phyloP scores from a whole-genome alignment of 2,329 filamentous ascomycete genomes.

The Simplicillium aogashimaense region DNA sequence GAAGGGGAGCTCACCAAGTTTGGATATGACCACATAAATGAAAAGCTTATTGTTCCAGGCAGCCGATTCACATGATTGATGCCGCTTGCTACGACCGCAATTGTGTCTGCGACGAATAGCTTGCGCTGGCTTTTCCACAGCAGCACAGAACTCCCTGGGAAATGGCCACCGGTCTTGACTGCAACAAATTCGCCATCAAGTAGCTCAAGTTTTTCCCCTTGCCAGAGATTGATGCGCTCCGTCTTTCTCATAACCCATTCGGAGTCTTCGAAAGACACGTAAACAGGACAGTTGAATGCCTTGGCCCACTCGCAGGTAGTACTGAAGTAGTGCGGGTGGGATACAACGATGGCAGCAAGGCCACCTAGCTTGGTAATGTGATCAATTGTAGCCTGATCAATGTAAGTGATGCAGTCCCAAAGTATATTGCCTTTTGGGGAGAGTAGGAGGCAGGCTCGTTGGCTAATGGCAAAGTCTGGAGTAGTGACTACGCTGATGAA shows the following conservation, averaged over 20 bases:
- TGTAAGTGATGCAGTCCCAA: constrained; percentile 67
- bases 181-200: too few species aligned
- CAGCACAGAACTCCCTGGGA: too few species aligned
- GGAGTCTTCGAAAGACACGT: constrained; percentile 53
- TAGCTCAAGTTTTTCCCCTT: too few species aligned
- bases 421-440: constrained; percentile 61
- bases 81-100: too few species aligned
- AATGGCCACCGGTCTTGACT: too few species aligned
- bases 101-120: too few species aligned
- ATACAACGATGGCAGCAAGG: constrained; percentile 62
- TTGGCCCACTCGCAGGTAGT: constrained; percentile 66
- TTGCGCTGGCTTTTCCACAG: too few species aligned
- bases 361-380: constrained; percentile 53
- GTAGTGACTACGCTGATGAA: constrained; percentile 37
- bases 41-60: not conserved
- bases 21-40: not conserved
- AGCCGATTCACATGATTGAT: too few species aligned
- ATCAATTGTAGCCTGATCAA: constrained; percentile 54
- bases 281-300: constrained; percentile 61
- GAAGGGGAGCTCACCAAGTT: not conserved
- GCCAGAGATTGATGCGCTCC: too few species aligned
- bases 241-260: constrained; percentile 35
- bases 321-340: constrained; percentile 75
- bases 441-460: constrained; percentile 59
- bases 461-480: constrained; percentile 62